Evolutionary conservation across 768 basidiomycete species (phyloP), one percentile per base, ranked within the genome.

Genomic region (Fibroporia radiculosa): DNA sequence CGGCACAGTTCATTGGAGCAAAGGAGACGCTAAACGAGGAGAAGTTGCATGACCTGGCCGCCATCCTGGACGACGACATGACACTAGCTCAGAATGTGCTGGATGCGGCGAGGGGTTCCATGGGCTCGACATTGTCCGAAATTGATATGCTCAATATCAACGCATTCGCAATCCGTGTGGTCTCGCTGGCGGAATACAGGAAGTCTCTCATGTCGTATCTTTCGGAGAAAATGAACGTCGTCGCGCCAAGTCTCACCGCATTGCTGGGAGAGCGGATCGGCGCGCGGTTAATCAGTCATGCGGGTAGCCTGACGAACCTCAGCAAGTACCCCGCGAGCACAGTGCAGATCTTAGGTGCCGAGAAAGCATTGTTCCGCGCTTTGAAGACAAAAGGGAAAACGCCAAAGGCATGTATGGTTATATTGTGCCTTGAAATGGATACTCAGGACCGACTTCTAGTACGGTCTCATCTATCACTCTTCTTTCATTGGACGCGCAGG

Each of bases 381-480:
- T 72, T 98, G 59, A 98, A 98, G 73, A 97, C 95, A 25, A 98
- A 97, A 67, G 95, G 95, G 13, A 97, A 98, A 64, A 99, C 95
- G 0, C 93, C 95, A 32, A 96, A 96, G 73, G 91, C 90, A 53
- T 31, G 16, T n/a, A n/a, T n/a, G n/a, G 19, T 38, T 42, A 31
- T 26, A 29, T 44, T 16, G 36, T 48, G 1, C 42, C 4, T 14
- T 14, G 20, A n/a, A 19, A 18, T 19, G 37, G 41, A 43, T 6
- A 11, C 31, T 47, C 48, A 33, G 28, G 38, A 16, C 36, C 26
- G 32, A 23, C 36, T 18, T 2, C 4, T 61, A 97, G 89, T 98
- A 97, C 58, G 95, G 95, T 58, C 77, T 98, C n/a, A 75, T 98
- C 53, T 98, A 93, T 65, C 93, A 98, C 67, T 93, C 93, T 16